Base-by-base conservation (phyloP, 441 rosid genomes). In the Pelargonium citronellum region DNA sequence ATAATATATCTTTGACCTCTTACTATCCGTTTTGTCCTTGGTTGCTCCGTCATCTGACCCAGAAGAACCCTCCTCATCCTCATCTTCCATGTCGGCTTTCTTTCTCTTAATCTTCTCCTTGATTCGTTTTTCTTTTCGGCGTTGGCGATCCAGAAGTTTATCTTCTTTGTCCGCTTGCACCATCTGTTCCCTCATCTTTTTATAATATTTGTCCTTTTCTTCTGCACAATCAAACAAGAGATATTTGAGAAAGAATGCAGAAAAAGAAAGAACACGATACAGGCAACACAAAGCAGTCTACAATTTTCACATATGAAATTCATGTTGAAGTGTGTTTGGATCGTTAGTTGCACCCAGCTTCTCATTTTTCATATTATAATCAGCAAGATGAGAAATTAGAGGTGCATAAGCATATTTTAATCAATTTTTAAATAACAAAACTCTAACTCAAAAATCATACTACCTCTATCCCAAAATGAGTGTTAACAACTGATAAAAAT, bases 71-170 rank as follows among this genome's bases (percentile, higher is more conserved):
- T 82, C 81, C 57, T 77, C 87, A 0, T 80, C 85, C 0, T 84
- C 87, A 7, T 79, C 85, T 37, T 78, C 89, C 22, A 24, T 19
- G 17, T 44, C 71, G 41, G 84, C 88, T 74, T 68, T 83, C 86
- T 91, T 90, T 84, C 77, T 46, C 85, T 91, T 91, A 80, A 84
- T 82, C 87, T 86, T 91, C 81, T 85, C 74, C 81, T 90, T 88
- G 37, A 85, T 65, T 66, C 83, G 87, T 77, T 86, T 90, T 69
- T 91, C 97, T 73, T 87, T 83, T 41, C 85, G 91, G 70, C 89
- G 89, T 68, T 84, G 85, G 9, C 78, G 86, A 62, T 90, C 92
- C 27, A 86, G 77, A 69, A 81, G 82, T 83, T 91, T 94, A 83
- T 94, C 98, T 77, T 83, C 97, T 67, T 80, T 79, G 82, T 94